Evolutionary conservation across 352 stramenopile genomes (phyloP).

Genomic region (Phytophthora ohioensis): DNA sequence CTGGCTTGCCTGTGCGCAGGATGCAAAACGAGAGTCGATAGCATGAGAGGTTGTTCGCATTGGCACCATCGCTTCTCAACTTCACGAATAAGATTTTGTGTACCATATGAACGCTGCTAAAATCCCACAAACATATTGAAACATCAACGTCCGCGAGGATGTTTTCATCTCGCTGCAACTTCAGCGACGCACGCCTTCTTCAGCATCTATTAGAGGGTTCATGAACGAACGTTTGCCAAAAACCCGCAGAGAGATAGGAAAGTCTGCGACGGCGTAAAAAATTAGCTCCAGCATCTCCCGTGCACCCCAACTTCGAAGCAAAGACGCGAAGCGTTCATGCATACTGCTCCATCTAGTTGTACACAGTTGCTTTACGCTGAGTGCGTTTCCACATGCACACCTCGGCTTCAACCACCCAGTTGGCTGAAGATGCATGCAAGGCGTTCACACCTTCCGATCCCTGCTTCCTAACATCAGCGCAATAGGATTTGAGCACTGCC

Average conservation of each 20-base stretch:
- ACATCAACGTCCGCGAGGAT: slow-evolving; percentile 20
- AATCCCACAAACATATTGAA: slow-evolving; percentile 16
- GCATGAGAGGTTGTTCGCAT: slow-evolving; percentile 25
- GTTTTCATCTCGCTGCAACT: slow-evolving; percentile 20
- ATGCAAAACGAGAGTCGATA: slow-evolving; percentile 19
- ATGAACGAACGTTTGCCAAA: background rate
- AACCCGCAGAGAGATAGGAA: background rate
- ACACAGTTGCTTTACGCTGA: slow-evolving; percentile 1
- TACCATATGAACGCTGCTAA: background rate
- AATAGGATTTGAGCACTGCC: slow-evolving; percentile 12
- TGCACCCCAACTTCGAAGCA: background rate
- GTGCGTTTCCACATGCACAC: background rate
- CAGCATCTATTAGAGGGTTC: background rate
- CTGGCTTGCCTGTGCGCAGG: slow-evolving; percentile 6
- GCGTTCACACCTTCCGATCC: slow-evolving; percentile 13
- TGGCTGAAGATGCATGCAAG: slow-evolving; percentile 10
- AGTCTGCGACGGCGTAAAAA: background rate
- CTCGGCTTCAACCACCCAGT: slow-evolving; percentile 19
- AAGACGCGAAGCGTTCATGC: background rate
- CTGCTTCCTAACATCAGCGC: slow-evolving; percentile 7
- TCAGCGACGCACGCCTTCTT: slow-evolving; percentile 3
- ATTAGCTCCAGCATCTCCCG: background rate
- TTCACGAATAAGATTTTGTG: background rate
- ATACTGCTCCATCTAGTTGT: slow-evolving; percentile 7
- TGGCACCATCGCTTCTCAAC: slow-evolving; percentile 11